These are phyloP conservation scores for Euphorbia celastroides DNA, from an alignment of 441 rosid species.

Conservation along the genomic window DNA sequence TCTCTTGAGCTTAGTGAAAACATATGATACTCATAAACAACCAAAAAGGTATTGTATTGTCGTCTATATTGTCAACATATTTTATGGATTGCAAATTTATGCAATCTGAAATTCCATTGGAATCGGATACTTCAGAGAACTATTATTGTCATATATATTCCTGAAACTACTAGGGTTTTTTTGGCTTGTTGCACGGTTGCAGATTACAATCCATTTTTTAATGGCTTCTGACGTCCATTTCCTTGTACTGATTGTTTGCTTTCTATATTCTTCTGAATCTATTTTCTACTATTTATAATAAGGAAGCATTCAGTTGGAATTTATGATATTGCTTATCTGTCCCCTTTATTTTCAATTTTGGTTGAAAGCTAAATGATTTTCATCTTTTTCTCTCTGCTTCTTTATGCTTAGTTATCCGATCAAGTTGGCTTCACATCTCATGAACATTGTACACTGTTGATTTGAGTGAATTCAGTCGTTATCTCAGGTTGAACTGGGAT, in stretches of 20 bases:
- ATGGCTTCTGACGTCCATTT: background rate
- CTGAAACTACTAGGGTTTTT: background rate
- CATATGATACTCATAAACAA: conserved; percentile 77
- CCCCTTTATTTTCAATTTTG: conserved; percentile 2
- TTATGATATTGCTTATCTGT: background rate
- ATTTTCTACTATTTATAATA: background rate
- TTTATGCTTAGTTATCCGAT: background rate
- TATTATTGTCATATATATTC: background rate
- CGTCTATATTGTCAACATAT: background rate
- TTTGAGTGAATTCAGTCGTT: background rate
- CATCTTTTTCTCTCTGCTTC: background rate
- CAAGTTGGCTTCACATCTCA: background rate
- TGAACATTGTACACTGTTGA: background rate
- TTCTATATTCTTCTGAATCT: background rate
- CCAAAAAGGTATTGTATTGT: conserved; percentile 58
- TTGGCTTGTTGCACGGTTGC: background rate
- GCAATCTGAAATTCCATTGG: background rate
- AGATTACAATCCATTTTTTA: background rate
- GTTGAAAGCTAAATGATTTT: background rate
- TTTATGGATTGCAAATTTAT: background rate
- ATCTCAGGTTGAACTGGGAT: background rate
- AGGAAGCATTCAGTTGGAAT: background rate
- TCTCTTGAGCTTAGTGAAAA: conserved; percentile 72
- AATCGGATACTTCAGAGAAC: background rate
- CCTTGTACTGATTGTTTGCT: background rate